Percentiles rank a stretch among this genome's conserved stretches.
These are phyloP conservation scores for Botrytis pseudocinerea DNA, from an alignment of 2,329 filamentous ascomycete genomes.

Conservation along the genomic window DNA sequence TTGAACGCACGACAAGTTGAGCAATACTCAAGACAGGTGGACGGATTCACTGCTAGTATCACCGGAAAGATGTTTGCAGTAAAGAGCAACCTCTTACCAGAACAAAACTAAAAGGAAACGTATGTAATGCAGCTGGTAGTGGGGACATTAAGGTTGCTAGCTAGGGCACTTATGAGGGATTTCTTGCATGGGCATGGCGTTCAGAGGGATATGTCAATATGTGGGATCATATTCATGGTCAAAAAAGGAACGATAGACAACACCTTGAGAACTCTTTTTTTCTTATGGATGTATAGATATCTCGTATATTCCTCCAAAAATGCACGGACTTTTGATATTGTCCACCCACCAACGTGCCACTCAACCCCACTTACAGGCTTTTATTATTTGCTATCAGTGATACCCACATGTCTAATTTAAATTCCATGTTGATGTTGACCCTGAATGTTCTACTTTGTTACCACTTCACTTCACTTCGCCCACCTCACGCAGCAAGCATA, in stretches of 20 bases:
- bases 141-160: background rate
- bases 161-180: conserved; percentile 24
- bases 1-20: conserved; percentile 85
- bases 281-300: conserved; percentile 10
- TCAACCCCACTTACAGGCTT: conserved; percentile 6
- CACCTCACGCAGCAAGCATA: background rate
- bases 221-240: conserved; percentile 23
- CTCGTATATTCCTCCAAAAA: conserved; percentile 20
- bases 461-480: background rate
- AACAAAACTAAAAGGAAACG: conserved; percentile 30
- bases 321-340: conserved; percentile 15
- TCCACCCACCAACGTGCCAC: conserved; percentile 16
- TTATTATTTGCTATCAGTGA: conserved; percentile 1
- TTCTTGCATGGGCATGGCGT: conserved; percentile 35
- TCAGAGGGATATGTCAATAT: conserved; percentile 31
- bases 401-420: conserved; percentile 1
- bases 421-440: background rate
- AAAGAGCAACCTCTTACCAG: conserved; percentile 65
- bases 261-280: conserved; percentile 11
- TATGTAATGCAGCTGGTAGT: conserved; percentile 21
- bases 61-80: conserved; percentile 98
- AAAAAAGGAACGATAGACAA: conserved; percentile 25
- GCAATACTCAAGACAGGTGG: conserved; percentile 96
- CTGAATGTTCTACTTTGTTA: background rate
- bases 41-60: conserved; percentile 89